phyloP scores from a whole-genome alignment of 495 filamentous ascomycete species.

The Platismatia glauca region DNA sequence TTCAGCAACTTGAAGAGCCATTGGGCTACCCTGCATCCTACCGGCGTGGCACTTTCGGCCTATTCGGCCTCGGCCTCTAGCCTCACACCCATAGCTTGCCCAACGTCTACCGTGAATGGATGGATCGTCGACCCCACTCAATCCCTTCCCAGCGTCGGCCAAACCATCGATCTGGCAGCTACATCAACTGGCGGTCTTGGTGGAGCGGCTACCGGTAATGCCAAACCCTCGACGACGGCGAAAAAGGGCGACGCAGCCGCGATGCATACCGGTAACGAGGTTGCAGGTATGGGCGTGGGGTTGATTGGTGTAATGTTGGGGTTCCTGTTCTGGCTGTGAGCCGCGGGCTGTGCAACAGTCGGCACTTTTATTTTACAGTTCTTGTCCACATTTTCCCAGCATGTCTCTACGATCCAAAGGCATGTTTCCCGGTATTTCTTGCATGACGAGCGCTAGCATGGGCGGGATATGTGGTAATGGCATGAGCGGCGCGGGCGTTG shows the following conservation, averaged over 20 bases:
- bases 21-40: conserved; percentile 65
- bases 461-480: conserved; percentile 3
- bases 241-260: conserved; percentile 17
- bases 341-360: conserved; percentile 25
- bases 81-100: conserved; percentile 52
- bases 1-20: conserved; percentile 67
- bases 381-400: conserved; percentile 2
- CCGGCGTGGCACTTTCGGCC: conserved; percentile 51
- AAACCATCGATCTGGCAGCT: conserved; percentile 31
- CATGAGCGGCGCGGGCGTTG: conserved; percentile 11
- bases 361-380: neutral
- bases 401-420: neutral
- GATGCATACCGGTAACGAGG: conserved; percentile 32
- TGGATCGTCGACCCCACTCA: conserved; percentile 67
- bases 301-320: conserved; percentile 46
- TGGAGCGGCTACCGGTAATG: neutral
- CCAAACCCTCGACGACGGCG: conserved; percentile 6
- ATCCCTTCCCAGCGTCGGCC: conserved; percentile 58
- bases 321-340: conserved; percentile 44
- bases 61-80: conserved; percentile 56
- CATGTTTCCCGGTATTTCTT: neutral
- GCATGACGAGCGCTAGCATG: conserved; percentile 8
- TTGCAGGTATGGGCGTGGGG: conserved; percentile 45
- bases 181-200: conserved; percentile 21
- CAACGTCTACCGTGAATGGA: conserved; percentile 53